Base-by-base conservation (phyloP, 2,329 filamentous ascomycete species). In the Ophiostoma triangulosporum region DNA sequence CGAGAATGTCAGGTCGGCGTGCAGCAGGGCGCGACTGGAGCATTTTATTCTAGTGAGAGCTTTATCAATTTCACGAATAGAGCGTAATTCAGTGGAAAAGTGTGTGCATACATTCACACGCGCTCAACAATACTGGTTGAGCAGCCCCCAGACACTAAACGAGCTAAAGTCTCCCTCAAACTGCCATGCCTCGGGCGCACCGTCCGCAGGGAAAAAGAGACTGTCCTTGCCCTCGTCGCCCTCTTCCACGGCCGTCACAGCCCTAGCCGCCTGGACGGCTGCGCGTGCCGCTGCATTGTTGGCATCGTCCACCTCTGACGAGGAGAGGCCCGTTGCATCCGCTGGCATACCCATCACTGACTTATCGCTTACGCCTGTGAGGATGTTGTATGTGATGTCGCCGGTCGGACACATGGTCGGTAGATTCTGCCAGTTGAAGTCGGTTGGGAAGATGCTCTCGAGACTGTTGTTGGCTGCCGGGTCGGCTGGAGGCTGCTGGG, bases 301-400 rank as follows among this genome's bases (percentile, higher is more conserved):
- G 31, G 40, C 40, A 2, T 20, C 22, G 11, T 51, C 32, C 26
- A 54, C 32, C 2, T 50, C 52, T 9, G 52, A 24, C 11, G 22
- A 38, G 17, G 48, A 29, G 29, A 54, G 7, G 4, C 27, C 38
- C 27, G 11, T 26, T 24, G 46, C 52, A n/a, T n/a, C 35, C 22
- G 35, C 46, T 14, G 27, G 15, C 24, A 20, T 6, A 14, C 12
- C 32, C 32, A 6, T 1, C 36, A 17, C 17, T 3, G 52, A 6
- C 6, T 38, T 53, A 20, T 55, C 58, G 53, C 62, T 60, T 11
- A 71, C 65, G n/a, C 69, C 73, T 12, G 68, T 70, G 4, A 81
- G 65, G 32, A 80, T 73, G 57, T 81, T 77, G 60, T 75, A 80
- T 0, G 78, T 65, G 5, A 82, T 65, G 58, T 81, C 78, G 20